Conservation (phyloP, 2,329 filamentous ascomycete genomes). For the Fusarium veterinarium region DNA sequence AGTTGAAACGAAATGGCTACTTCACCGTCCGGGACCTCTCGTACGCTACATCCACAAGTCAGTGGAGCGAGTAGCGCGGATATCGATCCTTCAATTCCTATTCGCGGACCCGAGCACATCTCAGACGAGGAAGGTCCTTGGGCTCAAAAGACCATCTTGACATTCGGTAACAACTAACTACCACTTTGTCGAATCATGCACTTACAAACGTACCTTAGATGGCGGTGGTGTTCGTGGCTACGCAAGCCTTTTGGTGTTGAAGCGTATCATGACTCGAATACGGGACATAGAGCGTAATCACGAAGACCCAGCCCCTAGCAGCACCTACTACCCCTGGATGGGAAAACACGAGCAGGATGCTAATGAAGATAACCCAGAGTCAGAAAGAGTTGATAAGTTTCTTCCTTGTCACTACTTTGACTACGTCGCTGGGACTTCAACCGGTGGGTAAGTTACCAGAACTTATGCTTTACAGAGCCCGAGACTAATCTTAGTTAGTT, state of each 20-base stretch:
- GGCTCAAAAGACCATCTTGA: fast-evolving
- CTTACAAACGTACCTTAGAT: background rate
- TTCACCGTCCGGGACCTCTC: fast-evolving
- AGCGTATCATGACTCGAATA: background rate
- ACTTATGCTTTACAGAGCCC: fast-evolving
- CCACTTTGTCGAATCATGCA: background rate
- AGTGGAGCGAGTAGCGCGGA: fast-evolving
- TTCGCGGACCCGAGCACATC: background rate
- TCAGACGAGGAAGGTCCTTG: fast-evolving
- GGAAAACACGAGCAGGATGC: fast-evolving
- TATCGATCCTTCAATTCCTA: fast-evolving
- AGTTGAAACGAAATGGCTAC: background rate
- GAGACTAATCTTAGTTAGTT: fast-evolving
- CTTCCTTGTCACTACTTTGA: background rate
- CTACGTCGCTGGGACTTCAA: background rate
- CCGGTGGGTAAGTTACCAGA: background rate
- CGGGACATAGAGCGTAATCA: background rate
- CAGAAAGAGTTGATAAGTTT: background rate
- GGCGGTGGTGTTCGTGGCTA: background rate
- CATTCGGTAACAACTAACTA: background rate
- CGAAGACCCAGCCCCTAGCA: background rate
- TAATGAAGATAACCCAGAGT: fast-evolving
- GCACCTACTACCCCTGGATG: background rate
- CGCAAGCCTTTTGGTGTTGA: background rate
- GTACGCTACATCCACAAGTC: fast-evolving